These are phyloP conservation scores for Solanum boliviense DNA, from an alignment of 257 asterid genomes.

Conservation along the genomic window DNA sequence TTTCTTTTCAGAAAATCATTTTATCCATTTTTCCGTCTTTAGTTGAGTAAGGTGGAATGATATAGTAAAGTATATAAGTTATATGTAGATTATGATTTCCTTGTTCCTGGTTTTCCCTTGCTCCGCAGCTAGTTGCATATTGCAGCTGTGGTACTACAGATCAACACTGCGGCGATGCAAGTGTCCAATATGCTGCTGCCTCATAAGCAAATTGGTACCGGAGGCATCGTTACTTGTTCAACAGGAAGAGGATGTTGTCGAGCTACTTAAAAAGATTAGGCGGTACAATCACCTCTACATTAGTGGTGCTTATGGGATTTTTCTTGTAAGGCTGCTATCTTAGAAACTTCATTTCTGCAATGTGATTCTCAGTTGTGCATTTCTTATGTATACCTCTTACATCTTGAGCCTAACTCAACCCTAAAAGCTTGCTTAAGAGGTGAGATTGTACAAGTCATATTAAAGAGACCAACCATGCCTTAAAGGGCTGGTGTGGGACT, in stretches of 20 bases:
- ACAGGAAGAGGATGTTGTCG: slow-evolving; percentile 19
- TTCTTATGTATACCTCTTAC: not conserved
- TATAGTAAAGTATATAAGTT: not conserved
- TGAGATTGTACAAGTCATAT: not conserved
- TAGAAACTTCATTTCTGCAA: not conserved
- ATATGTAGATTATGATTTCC: not conserved
- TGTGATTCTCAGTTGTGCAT: not conserved
- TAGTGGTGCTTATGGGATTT: slow-evolving; percentile 26
- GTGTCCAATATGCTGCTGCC: slow-evolving; percentile 53
- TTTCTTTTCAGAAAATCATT: not conserved
- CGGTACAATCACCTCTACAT: slow-evolving; percentile 39
- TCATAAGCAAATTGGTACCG: slow-evolving; percentile 32
- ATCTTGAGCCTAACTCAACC: not conserved
- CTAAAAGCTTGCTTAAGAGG: not conserved
- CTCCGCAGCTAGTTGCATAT: slow-evolving; percentile 40
- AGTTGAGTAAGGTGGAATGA: not conserved
- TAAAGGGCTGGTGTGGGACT: not conserved
- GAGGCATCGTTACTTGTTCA: slow-evolving; percentile 14
- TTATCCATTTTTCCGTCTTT: not conserved
- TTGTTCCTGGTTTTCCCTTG: not conserved
- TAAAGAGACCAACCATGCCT: not conserved
- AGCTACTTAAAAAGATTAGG: slow-evolving; percentile 27
- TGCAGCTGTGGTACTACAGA: slow-evolving; percentile 47
- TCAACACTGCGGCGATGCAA: slow-evolving; percentile 41
- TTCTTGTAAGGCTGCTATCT: slow-evolving; percentile 22